Percentiles rank a stretch among this genome's conserved stretches.
Evolutionary conservation across 192 early-diverging fungal genomes (phyloP).

Genomic region (Backusella liffmaniae): DNA sequence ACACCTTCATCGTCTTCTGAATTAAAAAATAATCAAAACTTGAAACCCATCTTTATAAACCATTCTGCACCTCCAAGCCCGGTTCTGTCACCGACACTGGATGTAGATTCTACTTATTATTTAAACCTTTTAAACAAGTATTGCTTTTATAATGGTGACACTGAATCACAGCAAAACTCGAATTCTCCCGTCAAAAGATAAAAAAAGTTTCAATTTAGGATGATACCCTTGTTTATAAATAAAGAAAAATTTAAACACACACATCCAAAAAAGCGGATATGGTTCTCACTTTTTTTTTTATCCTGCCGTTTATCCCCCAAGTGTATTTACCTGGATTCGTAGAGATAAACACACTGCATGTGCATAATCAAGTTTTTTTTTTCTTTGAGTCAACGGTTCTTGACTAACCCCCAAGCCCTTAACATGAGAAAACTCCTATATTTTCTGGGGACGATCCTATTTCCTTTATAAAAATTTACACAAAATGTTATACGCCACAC

Average conservation of each 20-base stretch:
- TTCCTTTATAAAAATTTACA: background rate
- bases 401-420: background rate
- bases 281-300: background rate
- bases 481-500: background rate
- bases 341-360: background rate
- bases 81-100: constrained; percentile 7
- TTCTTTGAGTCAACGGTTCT: background rate
- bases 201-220: background rate
- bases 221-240: background rate
- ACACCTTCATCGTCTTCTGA: constrained; percentile 1
- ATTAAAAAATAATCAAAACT: background rate
- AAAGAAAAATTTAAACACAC: too few species aligned
- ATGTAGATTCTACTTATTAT: constrained; percentile 46
- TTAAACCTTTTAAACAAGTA: constrained; percentile 54
- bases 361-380: constrained; percentile 7
- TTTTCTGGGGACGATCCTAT: background rate
- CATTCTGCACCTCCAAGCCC: background rate
- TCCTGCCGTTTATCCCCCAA: background rate
- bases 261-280: too few species aligned
- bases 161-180: background rate
- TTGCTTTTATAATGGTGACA: constrained; percentile 46
- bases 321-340: background rate
- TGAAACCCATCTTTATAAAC: background rate
- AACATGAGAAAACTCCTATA: background rate
- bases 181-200: background rate